A percentile compares a stretch with the other conserved stretches of the same genome.
Conservation (phyloP, 108 stramenopile genomes). For the Cylindrotheca closterium region DNA sequence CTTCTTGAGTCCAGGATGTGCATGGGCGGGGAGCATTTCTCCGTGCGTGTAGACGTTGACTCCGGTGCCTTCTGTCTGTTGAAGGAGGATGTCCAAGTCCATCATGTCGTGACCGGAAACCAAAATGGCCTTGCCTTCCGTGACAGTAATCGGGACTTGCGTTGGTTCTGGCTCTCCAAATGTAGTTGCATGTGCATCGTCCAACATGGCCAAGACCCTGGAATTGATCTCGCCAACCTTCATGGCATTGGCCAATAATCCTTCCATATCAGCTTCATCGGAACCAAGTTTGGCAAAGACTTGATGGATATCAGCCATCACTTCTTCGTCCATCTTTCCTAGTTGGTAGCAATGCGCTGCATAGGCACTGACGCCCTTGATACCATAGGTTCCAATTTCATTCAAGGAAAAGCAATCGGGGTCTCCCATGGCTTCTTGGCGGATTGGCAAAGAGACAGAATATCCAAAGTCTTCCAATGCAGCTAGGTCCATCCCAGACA, state of each 20-base stretch:
- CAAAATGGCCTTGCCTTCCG: conserved; percentile 73
- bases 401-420: conserved; percentile 67
- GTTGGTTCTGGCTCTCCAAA: conserved; percentile 74
- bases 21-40: conserved; percentile 86
- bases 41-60: conserved; percentile 88
- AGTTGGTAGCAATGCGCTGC: conserved; percentile 67
- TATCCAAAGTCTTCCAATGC: conserved; percentile 62
- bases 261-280: conserved; percentile 61
- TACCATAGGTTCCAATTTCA: conserved; percentile 74
- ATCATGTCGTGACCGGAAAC: conserved; percentile 78
- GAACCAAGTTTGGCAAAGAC: conserved; percentile 58
- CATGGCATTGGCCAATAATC: conserved; percentile 58
- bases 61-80: conserved; percentile 84
- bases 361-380: conserved; percentile 75
- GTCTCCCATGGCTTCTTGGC: conserved; percentile 51
- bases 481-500: conserved; percentile 22
- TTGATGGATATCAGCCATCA: conserved; percentile 62
- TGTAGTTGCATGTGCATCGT: conserved; percentile 53
- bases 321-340: conserved; percentile 40
- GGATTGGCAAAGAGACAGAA: conserved; percentile 42
- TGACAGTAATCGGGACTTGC: conserved; percentile 55
- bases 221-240: conserved; percentile 68
- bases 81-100: conserved; percentile 64
- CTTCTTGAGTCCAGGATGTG: conserved; percentile 75
- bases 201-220: conserved; percentile 57